phyloP scores from a whole-genome alignment of 2,329 filamentous ascomycete genomes.

The Cytospora leucostoma region DNA sequence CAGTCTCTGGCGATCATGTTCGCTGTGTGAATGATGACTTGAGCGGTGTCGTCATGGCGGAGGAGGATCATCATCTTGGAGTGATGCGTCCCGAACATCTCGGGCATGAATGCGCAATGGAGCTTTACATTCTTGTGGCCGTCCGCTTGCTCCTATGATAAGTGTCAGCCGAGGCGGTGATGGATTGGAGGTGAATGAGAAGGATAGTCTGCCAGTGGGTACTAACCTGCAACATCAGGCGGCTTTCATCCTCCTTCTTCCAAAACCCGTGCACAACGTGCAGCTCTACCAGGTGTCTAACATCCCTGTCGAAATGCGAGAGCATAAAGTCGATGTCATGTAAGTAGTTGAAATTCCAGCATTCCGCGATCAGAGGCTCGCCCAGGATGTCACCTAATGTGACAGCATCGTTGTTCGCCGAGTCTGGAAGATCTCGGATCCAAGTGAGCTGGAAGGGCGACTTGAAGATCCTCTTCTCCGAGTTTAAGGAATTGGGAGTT shows the following conservation, averaged over 20 bases:
- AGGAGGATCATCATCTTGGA: conserved; percentile 86
- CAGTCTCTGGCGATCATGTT: conserved; percentile 91
- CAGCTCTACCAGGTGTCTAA: conserved; percentile 50
- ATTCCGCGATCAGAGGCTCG: conserved; percentile 71
- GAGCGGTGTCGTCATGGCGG: conserved; percentile 72
- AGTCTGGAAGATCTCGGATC: conserved; percentile 62
- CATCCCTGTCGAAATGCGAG: conserved; percentile 54
- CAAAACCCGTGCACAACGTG: conserved; percentile 64
- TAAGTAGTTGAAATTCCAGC: conserved; percentile 71
- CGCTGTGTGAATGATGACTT: conserved; percentile 83
- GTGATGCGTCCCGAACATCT: conserved; percentile 84
- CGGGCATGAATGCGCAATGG: conserved; percentile 75
- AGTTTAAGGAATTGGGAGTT: not conserved
- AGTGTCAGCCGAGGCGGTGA: conserved; percentile 19
- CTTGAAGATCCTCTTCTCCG: conserved; percentile 35
- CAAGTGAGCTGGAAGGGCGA: conserved; percentile 74
- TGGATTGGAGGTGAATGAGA: not conserved
- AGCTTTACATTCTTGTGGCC: conserved; percentile 68
- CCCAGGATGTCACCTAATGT: conserved; percentile 68
- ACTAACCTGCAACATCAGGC: conserved; percentile 58
- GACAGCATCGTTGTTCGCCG: conserved; percentile 66
- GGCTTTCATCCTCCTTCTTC: conserved; percentile 66
- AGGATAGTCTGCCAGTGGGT: not conserved
- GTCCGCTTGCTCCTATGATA: conserved; percentile 57
- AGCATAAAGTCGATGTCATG: conserved; percentile 62